These are phyloP conservation scores for Paramecium bursaria DNA, from an alignment of 73 alveolate species.

Conservation along the genomic window DNA sequence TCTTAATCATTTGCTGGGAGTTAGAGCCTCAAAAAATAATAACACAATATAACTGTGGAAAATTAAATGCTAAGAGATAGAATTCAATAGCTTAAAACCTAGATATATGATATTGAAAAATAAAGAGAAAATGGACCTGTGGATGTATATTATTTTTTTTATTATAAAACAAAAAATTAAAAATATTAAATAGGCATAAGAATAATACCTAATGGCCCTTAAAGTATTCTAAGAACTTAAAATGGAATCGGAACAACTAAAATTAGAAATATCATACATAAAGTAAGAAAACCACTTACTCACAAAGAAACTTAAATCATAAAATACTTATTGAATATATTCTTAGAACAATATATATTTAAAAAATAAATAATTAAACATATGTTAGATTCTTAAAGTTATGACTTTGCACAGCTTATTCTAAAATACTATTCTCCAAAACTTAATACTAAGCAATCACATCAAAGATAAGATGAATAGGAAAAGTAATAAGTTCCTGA, in stretches of 20 bases:
- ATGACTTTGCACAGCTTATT: conserved; percentile 54
- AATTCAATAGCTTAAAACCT: neutral
- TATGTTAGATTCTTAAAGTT: conserved; percentile 17
- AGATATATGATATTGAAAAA: conserved; percentile 1
- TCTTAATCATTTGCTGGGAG: conserved; percentile 27
- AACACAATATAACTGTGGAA: conserved; percentile 19
- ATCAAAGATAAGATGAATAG: conserved; percentile 27
- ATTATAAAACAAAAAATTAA: too few relatives aligned
- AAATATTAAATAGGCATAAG: conserved; percentile 51
- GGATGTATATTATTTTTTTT: conserved; percentile 3
- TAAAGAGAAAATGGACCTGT: neutral
- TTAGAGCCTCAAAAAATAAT: conserved; percentile 9
- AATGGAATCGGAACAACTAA: conserved; percentile 44
- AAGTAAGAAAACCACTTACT: conserved; percentile 35
- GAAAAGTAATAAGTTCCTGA: neutral
- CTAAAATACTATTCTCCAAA: conserved; percentile 66
- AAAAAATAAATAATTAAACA: neutral
- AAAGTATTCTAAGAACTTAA: conserved; percentile 39
- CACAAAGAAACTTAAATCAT: conserved; percentile 12
- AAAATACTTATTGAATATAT: conserved; percentile 30
- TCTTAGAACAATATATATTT: neutral
- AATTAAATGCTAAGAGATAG: conserved; percentile 19
- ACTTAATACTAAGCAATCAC: conserved; percentile 10
- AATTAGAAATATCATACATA: conserved; percentile 42
- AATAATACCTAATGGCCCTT: conserved; percentile 38